Conservation (phyloP, 139 green algal genomes). For the Limnomonas spitsbergensis region DNA sequence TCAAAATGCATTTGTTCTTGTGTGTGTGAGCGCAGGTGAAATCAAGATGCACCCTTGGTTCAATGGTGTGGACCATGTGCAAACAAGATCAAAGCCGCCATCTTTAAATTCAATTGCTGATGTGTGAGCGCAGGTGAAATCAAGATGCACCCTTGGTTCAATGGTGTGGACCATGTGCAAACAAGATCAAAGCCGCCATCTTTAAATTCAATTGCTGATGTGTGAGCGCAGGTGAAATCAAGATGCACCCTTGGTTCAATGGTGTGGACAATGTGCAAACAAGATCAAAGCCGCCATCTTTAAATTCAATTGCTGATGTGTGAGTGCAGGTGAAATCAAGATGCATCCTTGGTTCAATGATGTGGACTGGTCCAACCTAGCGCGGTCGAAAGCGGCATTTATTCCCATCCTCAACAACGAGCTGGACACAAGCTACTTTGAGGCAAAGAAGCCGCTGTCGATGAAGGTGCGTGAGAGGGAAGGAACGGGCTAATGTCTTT, state of each 20-base stretch:
- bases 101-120: too few relatives aligned
- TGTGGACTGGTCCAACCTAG: slow-evolving; percentile 74
- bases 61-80: not conserved
- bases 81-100: not conserved
- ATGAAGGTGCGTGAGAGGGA: slow-evolving; percentile 14
- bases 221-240: slow-evolving; percentile 66
- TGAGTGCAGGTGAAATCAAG: slow-evolving; percentile 73
- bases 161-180: slow-evolving; percentile 70
- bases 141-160: slow-evolving; percentile 86
- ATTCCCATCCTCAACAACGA: slow-evolving; percentile 60
- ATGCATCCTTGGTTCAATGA: slow-evolving; percentile 80
- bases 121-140: slow-evolving; percentile 52
- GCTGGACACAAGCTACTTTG: slow-evolving; percentile 75
- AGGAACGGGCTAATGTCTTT: too few relatives aligned
- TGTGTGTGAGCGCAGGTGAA: slow-evolving; percentile 33
- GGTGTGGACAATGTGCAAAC: too few relatives aligned
- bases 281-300: too few relatives aligned
- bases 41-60: slow-evolving; percentile 20
- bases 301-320: not conserved
- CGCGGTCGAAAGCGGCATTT: slow-evolving; percentile 73
- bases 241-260: slow-evolving; percentile 79
- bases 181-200: too few relatives aligned
- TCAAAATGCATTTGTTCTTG: too few relatives aligned
- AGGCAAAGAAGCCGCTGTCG: not conserved
- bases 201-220: too few relatives aligned